These are phyloP conservation scores for Aspergillus nanangensis DNA, from an alignment of 495 filamentous ascomycete genomes.

Conservation along the genomic window DNA sequence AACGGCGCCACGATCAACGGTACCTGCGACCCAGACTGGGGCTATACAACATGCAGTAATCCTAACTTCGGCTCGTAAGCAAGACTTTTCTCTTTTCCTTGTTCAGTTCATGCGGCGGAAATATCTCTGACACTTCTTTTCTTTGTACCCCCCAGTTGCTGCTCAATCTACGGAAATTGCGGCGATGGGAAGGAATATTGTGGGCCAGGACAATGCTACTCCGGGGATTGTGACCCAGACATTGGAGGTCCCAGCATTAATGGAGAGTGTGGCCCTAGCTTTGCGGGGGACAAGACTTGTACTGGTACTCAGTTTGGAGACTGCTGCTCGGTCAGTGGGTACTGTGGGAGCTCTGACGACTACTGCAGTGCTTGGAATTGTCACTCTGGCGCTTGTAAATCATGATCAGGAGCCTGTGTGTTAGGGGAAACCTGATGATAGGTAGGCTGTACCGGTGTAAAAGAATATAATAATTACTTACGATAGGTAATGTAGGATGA, in stretches of 20 bases:
- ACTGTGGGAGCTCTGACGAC: constrained; percentile 5
- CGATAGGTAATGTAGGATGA: not conserved
- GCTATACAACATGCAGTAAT: constrained; percentile 5
- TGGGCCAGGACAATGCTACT: constrained; percentile 6
- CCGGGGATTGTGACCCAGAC: constrained; percentile 5
- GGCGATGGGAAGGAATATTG: constrained; percentile 1
- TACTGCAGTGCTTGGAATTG: constrained; percentile 6
- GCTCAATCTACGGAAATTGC: constrained; percentile 6
- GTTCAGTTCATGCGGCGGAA: not conserved
- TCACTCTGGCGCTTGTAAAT: constrained; percentile 9
- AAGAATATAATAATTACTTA: not conserved
- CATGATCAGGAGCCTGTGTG: no score
- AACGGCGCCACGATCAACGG: constrained; percentile 1
- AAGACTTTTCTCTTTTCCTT: constrained; percentile 4
- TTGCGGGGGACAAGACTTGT: constrained; percentile 11
- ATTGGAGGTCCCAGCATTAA: constrained; percentile 8
- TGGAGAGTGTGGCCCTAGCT: constrained; percentile 10
- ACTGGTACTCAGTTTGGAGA: constrained; percentile 9
- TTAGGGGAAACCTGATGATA: no score
- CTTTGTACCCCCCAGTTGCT: constrained; percentile 5
- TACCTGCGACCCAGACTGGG: constrained; percentile 4
- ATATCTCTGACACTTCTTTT: constrained; percentile 4
- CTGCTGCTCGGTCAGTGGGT: constrained; percentile 8
- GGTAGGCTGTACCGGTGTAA: not conserved
- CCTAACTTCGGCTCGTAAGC: constrained; percentile 5